phyloP scores from a whole-genome alignment of 2,329 filamentous ascomycete species.

The Ophiostoma piceae region DNA sequence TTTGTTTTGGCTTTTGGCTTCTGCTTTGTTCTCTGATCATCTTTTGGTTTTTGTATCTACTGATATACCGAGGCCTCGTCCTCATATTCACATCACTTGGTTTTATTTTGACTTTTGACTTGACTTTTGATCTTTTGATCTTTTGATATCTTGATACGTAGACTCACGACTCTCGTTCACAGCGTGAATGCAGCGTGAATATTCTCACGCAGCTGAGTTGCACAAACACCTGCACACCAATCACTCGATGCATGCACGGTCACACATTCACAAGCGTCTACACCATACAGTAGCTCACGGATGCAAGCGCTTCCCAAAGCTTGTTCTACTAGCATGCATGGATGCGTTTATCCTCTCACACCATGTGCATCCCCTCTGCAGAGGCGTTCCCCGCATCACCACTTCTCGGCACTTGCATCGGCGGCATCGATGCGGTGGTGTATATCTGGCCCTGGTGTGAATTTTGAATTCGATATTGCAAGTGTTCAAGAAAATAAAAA shows the following conservation, averaged over 20 bases:
- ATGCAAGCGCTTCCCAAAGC: background rate
- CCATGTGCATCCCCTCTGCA: background rate
- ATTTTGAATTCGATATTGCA: no score
- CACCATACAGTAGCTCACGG: no score
- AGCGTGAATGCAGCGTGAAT: no score
- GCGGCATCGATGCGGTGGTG: background rate
- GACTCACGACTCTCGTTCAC: background rate
- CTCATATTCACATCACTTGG: background rate
- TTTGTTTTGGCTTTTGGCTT: slow-evolving; percentile 19
- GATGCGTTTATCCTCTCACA: background rate
- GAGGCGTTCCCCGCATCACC: background rate
- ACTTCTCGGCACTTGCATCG: background rate
- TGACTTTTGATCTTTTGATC: background rate
- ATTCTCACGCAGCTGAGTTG: no score
- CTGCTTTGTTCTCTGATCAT: slow-evolving; percentile 4
- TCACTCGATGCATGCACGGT: no score
- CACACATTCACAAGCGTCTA: no score
- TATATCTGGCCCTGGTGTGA: background rate
- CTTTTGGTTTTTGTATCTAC: slow-evolving; percentile 17
- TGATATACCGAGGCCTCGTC: slow-evolving; percentile 9
- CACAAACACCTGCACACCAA: no score
- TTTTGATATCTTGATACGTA: background rate
- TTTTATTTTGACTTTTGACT: slow-evolving; percentile 12
- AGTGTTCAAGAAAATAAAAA: no score
- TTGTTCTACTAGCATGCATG: background rate